phyloP scores from a whole-genome alignment of 1,284 basidiomycete species.

The Vanrija sp. region DNA sequence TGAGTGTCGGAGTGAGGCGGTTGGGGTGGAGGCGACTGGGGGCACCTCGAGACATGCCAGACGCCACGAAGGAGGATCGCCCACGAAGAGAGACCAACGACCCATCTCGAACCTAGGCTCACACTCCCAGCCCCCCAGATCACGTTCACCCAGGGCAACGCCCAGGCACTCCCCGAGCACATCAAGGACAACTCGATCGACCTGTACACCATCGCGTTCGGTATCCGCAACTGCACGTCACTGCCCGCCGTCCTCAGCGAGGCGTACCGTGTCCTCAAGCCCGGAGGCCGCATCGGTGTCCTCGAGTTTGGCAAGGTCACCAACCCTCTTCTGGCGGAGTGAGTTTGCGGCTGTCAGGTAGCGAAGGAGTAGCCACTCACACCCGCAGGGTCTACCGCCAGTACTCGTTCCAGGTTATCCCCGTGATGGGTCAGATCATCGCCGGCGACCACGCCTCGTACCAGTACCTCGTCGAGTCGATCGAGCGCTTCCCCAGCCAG shows the following conservation, averaged over 20 bases:
- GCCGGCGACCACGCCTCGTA: slow-evolving; percentile 93
- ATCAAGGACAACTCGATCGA: slow-evolving; percentile 77
- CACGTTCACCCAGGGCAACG: slow-evolving; percentile 88
- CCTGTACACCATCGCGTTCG: slow-evolving; percentile 97
- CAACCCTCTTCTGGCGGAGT: slow-evolving; percentile 83
- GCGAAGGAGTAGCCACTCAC: background rate
- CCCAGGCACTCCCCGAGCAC: slow-evolving; percentile 68
- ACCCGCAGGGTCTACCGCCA: slow-evolving; percentile 77
- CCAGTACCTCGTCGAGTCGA: slow-evolving; percentile 97
- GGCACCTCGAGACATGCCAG: too few species aligned
- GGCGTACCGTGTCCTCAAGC: slow-evolving; percentile 91
- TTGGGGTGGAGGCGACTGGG: too few species aligned
- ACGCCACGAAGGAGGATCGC: too few species aligned
- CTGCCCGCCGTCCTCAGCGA: slow-evolving; percentile 82
- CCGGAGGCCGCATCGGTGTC: slow-evolving; percentile 92
- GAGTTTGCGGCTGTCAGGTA: slow-evolving; percentile 42
- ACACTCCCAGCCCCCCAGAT: slow-evolving; percentile 75
- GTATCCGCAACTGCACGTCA: slow-evolving; percentile 96
- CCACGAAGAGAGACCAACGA: too few species aligned
- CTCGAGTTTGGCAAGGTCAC: slow-evolving; percentile 94
- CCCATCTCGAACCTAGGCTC: background rate
- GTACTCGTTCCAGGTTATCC: slow-evolving; percentile 95
- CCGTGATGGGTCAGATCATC: slow-evolving; percentile 89
- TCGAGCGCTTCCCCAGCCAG: slow-evolving; percentile 89
- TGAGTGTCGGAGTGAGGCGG: slow-evolving; percentile 50